phyloP scores from a whole-genome alignment of 2,329 filamentous ascomycete genomes.

The Fusarium sp. region DNA sequence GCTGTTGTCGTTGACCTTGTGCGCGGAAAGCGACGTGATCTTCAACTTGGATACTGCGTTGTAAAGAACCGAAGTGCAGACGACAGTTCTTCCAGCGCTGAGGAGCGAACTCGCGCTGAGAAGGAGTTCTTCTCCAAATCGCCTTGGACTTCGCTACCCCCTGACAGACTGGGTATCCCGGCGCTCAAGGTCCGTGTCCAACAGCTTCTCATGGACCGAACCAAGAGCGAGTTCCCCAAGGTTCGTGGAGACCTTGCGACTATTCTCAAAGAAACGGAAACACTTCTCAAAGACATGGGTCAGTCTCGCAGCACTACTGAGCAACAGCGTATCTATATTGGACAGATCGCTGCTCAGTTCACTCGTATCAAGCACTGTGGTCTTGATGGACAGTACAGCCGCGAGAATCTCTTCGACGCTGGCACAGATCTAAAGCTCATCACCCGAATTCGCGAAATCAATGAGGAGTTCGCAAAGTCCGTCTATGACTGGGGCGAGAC shows the following conservation, averaged over 20 bases:
- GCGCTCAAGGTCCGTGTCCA: conserved; percentile 51
- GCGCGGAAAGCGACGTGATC: conserved; percentile 50
- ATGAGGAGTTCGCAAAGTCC: conserved; percentile 48
- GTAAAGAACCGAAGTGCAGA: conserved; percentile 61
- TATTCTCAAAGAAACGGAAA: conserved; percentile 15
- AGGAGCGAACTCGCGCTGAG: conserved; percentile 49
- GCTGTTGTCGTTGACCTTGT: conserved; percentile 55
- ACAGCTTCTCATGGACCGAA: conserved; percentile 53
- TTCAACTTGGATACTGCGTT: conserved; percentile 60
- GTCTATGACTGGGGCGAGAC: conserved; percentile 44
- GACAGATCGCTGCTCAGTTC: conserved; percentile 48
- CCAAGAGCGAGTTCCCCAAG: conserved; percentile 52
- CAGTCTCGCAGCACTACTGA: conserved; percentile 40
- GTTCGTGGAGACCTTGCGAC: conserved; percentile 47
- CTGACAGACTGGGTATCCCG: conserved; percentile 48
- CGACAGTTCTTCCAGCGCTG: conserved; percentile 47
- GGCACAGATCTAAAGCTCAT: conserved; percentile 47
- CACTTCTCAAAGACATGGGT: conserved; percentile 46
- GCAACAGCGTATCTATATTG: conserved; percentile 51
- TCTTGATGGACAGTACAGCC: conserved; percentile 50
- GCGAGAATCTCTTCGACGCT: background rate
- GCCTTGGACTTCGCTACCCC: conserved; percentile 50
- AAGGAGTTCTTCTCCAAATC: conserved; percentile 49
- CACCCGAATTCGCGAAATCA: conserved; percentile 51
- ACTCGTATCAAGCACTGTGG: conserved; percentile 43